Evolutionary conservation across 1,284 basidiomycete genomes (phyloP), one percentile per base, ranked within the genome.

Genomic region (Ceratobasidium sp.): DNA sequence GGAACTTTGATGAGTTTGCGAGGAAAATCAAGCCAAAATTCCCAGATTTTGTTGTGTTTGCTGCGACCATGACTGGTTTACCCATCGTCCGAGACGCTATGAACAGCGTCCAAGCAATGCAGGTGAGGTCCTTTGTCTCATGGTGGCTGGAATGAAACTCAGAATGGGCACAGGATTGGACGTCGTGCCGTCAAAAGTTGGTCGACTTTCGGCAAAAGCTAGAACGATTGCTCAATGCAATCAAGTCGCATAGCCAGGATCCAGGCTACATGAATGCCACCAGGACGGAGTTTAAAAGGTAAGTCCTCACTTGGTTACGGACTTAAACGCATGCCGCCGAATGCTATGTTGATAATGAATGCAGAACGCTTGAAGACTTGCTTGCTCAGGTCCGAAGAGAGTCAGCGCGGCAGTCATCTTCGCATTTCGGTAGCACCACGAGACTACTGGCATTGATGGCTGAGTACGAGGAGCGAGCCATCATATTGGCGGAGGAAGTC

Each of bases 191-290:
- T 11, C 29, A 63, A 48, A 41, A 63, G 61, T 39, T 63, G 14
- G 22, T 8, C 2, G 61, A 63, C 5, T 63, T 63, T 39, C 39
- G 11, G 8, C 24, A 24, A 13, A 63, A 22, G 31, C 61, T 63
- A 2, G 41, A 63, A 29, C 1, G 24, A 46, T 39, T 63, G 6
- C 34, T 63, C 19, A 22, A 34, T 13, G 14, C 24, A 2, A 48
- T 63, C 13, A 27, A 63, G 2, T 41, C 34, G 4, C 29, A 41
- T 27, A 29, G n/a, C 19, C 13, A 27, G n/a, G 61, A 63, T n/a
- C 41, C 61, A 24, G 24, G 61, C 8, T 63, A 63, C 34, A 43
- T 63, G 41, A 63, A 16, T 34, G 39, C 39, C 46, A 48, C 61
- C 14, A 37, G 43, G 29, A n/a, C 22, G 19, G 39, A 8, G n/a